Evolutionary conservation across 345 rosid species (phyloP), one percentile per base, ranked within the genome.

Genomic region (Kandelia obovata): DNA sequence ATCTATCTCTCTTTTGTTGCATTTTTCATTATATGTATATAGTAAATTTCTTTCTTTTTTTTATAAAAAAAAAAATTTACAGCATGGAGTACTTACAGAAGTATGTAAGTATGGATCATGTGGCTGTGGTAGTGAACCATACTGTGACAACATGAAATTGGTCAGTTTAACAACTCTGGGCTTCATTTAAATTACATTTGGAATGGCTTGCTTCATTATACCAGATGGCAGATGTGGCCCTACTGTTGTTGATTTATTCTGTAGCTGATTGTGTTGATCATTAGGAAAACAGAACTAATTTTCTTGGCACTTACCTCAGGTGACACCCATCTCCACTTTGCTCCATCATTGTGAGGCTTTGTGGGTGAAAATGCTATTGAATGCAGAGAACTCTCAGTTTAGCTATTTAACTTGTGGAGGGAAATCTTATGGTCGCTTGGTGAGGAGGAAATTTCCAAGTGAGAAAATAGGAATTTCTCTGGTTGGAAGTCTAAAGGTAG

Each of bases 401-500:
- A 39, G 82, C 58, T 64, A 67, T 62, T 51, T 70, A 20, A 71
- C 80, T 23, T 68, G 71, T 65, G 81, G 51, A 55, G 75, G 60
- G 61, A 70, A 73, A 74, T 72, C 68, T 55, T 68, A 63, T 63
- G n/a, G 75, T 75, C 82, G 10, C 23, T 71, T 85, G 65, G 61
- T 62, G 63, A 81, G 81, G 80, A 87, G 74, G 80, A 84, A 73
- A 71, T 68, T 94, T 74, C 69, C 63, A 31, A 86, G 92, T 76
- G 74, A 83, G 65, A 82, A 83, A 59, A 70, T 83, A 64, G 87
- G 89, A 61, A 49, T 86, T 63, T 58, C 82, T 77, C 77, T 94
- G 79, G 81, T 87, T 65, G 97, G 98, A 81, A 74, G 46, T 75
- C 79, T 94, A 28, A 83, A 89, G 96, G 98, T 91, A 76, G 73